A percentile compares a stretch with the other conserved stretches of the same genome.
Evolutionary conservation across 495 filamentous ascomycete genomes (phyloP).

Genomic region (Daldinia grandis): DNA sequence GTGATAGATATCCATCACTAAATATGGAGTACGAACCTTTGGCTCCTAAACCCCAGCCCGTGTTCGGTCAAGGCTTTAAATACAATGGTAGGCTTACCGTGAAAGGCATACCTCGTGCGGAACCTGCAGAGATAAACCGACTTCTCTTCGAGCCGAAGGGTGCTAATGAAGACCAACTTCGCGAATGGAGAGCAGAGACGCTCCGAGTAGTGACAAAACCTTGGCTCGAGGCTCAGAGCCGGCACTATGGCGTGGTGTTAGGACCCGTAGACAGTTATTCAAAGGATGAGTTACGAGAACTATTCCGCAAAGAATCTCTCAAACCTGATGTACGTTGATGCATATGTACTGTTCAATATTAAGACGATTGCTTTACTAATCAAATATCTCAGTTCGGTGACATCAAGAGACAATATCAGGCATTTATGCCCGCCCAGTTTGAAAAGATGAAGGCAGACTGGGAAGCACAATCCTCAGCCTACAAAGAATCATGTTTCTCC

Average conservation of each 20-base stretch:
- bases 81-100: slow-evolving; percentile 26
- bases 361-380: neutral
- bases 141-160: slow-evolving; percentile 16
- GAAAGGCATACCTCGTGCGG: slow-evolving; percentile 17
- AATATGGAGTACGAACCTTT: slow-evolving; percentile 17
- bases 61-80: slow-evolving; percentile 14
- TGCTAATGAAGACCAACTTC: neutral
- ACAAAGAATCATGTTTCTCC: slow-evolving; percentile 17
- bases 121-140: slow-evolving; percentile 8
- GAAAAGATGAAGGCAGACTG: slow-evolving; percentile 18
- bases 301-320: slow-evolving; percentile 8
- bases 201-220: neutral
- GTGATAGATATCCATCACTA: neutral
- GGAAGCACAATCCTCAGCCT: slow-evolving; percentile 18
- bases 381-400: slow-evolving; percentile 5
- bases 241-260: slow-evolving; percentile 12
- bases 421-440: slow-evolving; percentile 2
- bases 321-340: slow-evolving; percentile 21
- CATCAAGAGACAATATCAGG: slow-evolving; percentile 8
- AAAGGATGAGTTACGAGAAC: slow-evolving; percentile 10
- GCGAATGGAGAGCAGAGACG: slow-evolving; percentile 1
- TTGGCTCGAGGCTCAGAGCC: slow-evolving; percentile 19
- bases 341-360: neutral
- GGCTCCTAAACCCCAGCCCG: slow-evolving; percentile 9
- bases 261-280: neutral